Base-by-base conservation (phyloP, 257 asterid species). In the Handroanthus guayacan region DNA sequence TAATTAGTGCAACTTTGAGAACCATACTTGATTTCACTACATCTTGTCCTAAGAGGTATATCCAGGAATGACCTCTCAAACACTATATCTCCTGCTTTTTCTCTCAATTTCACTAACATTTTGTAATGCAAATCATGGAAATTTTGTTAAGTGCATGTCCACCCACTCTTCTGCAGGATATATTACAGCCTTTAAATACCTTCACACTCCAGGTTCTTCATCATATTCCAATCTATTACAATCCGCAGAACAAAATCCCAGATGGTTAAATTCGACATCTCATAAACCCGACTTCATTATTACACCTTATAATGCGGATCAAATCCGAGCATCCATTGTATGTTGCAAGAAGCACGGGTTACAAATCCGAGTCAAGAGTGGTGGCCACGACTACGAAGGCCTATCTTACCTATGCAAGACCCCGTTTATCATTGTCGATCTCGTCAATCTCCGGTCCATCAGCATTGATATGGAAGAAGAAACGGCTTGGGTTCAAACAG, bases 301-400 rank as follows among this genome's bases (percentile, higher is more conserved):
- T 65, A 83, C 87, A 4, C 93, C 96, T 10, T 74, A 80, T 51
- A 78, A 52, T 11, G 73, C 66, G 0, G 66, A 60, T 2, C 82
- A 87, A 68, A 78, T 87, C 47, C 78, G 82, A 66, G 85, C 84
- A 3, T 56, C 88, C 34, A 69, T 90, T 38, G 16, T 77, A 0
- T 90, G 96, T 57, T 65, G 84, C 74, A 83, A 62, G 58, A 77
- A 20, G 25, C 67, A 75, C 17, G 71, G 62, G 10, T 37, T 84
- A 1, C 88, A 87, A 67, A 58, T 83, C 62, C 62, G 90, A 41
- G 69, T 85, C 38, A 83, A 86, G 76, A 86, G 93, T 12, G 90
- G 90, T 0, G 96, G 91, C 0, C 90, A 88, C n/a, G 91, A 89
- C 79, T 86, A 87, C 20, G 95, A 88, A 74, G 96, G 93, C 55